A percentile compares a stretch with the other conserved stretches of the same genome.
Evolutionary conservation across 148 eudicot genomes (phyloP).

Genomic region (Silene uniflora): DNA sequence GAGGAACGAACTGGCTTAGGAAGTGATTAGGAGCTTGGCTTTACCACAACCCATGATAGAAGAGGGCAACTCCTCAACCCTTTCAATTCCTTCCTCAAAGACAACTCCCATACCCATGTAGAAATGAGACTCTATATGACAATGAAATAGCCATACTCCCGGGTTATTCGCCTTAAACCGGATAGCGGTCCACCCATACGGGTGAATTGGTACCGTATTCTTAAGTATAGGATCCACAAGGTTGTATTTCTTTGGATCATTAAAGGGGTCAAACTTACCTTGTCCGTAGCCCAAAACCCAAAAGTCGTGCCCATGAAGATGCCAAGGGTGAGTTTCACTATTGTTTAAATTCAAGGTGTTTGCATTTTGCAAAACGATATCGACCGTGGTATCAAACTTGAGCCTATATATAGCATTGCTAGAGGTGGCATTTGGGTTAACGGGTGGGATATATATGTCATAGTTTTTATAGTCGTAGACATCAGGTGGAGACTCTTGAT

Average conservation of each 20-base stretch:
- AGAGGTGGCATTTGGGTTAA: slow-evolving; percentile 47
- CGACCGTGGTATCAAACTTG: slow-evolving; percentile 52
- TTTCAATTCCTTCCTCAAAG: slow-evolving; percentile 72
- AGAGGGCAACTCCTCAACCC: slow-evolving; percentile 46
- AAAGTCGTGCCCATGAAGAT: slow-evolving; percentile 85
- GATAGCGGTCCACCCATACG: slow-evolving; percentile 85
- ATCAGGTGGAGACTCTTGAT: slow-evolving; percentile 54
- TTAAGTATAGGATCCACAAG: slow-evolving; percentile 60
- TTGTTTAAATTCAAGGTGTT: slow-evolving; percentile 43
- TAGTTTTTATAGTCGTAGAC: slow-evolving; percentile 43
- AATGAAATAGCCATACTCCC: slow-evolving; percentile 90
- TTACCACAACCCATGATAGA: slow-evolving; percentile 78
- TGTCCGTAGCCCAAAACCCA: slow-evolving; percentile 87
- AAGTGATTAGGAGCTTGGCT: slow-evolving; percentile 33
- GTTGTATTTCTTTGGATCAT: slow-evolving; percentile 49
- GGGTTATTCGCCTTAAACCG: slow-evolving; percentile 78
- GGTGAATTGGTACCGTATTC: slow-evolving; percentile 71
- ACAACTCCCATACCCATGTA: slow-evolving; percentile 83
- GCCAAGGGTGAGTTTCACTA: slow-evolving; percentile 97
- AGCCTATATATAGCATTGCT: slow-evolving; percentile 54
- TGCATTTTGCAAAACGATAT: slow-evolving; percentile 73
- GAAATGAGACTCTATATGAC: slow-evolving; percentile 81
- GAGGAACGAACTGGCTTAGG: slow-evolving; percentile 12
- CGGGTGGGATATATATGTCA: slow-evolving; percentile 36
- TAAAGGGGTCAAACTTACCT: slow-evolving; percentile 55